Percentiles rank a stretch among this genome's conserved stretches.
phyloP scores from a whole-genome alignment of 805 yeast genomes.

The Yarrowia sp. region DNA sequence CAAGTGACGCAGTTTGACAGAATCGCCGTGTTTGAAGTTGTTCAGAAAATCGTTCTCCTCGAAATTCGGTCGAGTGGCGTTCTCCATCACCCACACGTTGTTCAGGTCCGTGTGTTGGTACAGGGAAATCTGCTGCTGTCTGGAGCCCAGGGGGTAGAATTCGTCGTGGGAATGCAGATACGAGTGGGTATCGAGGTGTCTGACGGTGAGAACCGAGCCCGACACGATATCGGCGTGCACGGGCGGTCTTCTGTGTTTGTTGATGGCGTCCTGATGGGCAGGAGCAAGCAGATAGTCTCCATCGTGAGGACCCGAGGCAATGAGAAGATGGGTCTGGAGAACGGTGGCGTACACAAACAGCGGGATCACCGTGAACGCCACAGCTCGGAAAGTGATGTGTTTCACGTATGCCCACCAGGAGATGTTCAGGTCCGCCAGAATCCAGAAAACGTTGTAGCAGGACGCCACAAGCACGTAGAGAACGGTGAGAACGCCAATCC shows the following conservation, averaged over 20 bases:
- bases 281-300: slow-evolving; percentile 63
- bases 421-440: slow-evolving; percentile 63
- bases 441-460: slow-evolving; percentile 58
- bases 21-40: slow-evolving; percentile 56
- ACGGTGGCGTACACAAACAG: slow-evolving; percentile 56
- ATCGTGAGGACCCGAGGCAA: slow-evolving; percentile 51
- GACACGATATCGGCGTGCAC: slow-evolving; percentile 62
- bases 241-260: slow-evolving; percentile 46
- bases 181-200: slow-evolving; percentile 66
- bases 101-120: slow-evolving; percentile 61
- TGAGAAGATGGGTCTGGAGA: slow-evolving; percentile 57
- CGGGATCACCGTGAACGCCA: slow-evolving; percentile 57
- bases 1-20: slow-evolving; percentile 55
- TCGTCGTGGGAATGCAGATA: slow-evolving; percentile 72
- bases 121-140: slow-evolving; percentile 72
- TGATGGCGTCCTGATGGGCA: slow-evolving; percentile 59
- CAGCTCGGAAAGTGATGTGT: slow-evolving; percentile 50
- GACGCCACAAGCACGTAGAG: slow-evolving; percentile 57
- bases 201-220: slow-evolving; percentile 69
- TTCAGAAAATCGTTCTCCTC: slow-evolving; percentile 45
- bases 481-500: slow-evolving; percentile 62
- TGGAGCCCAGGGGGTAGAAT: slow-evolving; percentile 61
- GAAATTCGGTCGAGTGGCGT: slow-evolving; percentile 42
- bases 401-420: slow-evolving; percentile 47
- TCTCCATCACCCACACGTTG: slow-evolving; percentile 72